Evolutionary conservation across 1,284 basidiomycete species (phyloP), one percentile per base, ranked within the genome.

Genomic region (Ceratobasidium sp.): DNA sequence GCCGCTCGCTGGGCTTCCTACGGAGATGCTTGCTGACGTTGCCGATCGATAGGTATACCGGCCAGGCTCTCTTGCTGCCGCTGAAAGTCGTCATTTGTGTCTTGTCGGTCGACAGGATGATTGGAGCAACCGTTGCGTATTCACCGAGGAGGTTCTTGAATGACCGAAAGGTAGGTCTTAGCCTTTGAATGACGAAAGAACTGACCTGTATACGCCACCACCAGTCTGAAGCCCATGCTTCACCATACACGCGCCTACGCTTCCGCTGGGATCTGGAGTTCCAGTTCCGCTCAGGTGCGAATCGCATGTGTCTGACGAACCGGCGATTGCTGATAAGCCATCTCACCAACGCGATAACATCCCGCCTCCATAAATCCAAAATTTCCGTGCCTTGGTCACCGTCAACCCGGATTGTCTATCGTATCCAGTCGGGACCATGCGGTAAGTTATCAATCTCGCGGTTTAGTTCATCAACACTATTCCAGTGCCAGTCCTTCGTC

Each of bases 151-250:
- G 8, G 15, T 44, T 44, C 43, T 44, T 8, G 15, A 29, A 29
- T 29, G 25, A 29, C 25, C 25, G 43, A 44, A 11, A 17, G 15
- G 43, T 44, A 44, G 9, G 15, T 17, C 8, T 11, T 11, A 29
- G 25, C 25, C 25, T 44, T 44, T 44, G 43, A 8, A 17, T 8
- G 9, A 44, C 9, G 9, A 32, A 9, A 43, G 71, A 25, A 66
- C 64, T 49, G 15, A 76, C 76, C 73, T 77, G 76, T 7, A 69
- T 46, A 13, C 56, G 25, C 76, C 76, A 77, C 76, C 70, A 75
- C 76, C 76, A 77, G 19, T 74, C 44, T 13, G 34, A 32, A 13
- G 40, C 8, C 64, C 64, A 66, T 19, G 43, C 43, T 13, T 66
- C 29, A 25, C 43, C 22, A 29, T 44, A 66, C 19, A 66, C 40